Evolutionary conservation across 2,329 filamentous ascomycete genomes (phyloP).

Genomic region (Fonsecaea multimorphosa): DNA sequence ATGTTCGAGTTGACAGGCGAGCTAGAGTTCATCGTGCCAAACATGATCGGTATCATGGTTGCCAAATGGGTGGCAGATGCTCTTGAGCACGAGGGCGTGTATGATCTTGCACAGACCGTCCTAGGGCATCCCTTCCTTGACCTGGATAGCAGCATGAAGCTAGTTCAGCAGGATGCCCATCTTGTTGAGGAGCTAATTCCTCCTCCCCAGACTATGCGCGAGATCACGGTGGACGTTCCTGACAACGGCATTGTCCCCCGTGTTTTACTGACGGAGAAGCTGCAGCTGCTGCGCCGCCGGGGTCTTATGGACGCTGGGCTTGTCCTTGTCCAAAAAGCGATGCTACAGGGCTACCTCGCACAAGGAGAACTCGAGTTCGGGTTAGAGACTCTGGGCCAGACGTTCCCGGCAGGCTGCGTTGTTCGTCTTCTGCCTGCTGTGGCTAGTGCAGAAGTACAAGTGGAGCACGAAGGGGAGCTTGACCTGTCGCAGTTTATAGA

Average conservation of each 20-base stretch:
- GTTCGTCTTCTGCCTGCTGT: constrained; percentile 28
- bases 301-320: constrained; percentile 65
- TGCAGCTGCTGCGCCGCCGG: constrained; percentile 54
- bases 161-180: constrained; percentile 48
- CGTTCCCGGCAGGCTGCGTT: constrained; percentile 23
- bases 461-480: constrained; percentile 44
- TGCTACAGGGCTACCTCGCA: constrained; percentile 62
- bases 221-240: constrained; percentile 60
- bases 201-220: constrained; percentile 60
- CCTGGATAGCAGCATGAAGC: constrained; percentile 50
- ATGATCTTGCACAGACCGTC: constrained; percentile 65
- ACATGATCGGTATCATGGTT: constrained; percentile 65
- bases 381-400: constrained; percentile 48
- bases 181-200: constrained; percentile 59
- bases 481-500: constrained; percentile 61
- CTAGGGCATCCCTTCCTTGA: constrained; percentile 66
- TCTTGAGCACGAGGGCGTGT: constrained; percentile 61
- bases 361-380: constrained; percentile 61
- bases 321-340: constrained; percentile 57
- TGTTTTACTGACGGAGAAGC: constrained; percentile 52
- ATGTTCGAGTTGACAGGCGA: constrained; percentile 68
- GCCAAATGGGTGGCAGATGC: constrained; percentile 66
- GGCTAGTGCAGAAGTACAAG: not conserved
- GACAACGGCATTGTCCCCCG: constrained; percentile 52
- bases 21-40: constrained; percentile 62